Base-by-base conservation (phyloP, 2,329 filamentous ascomycete genomes). In the Colletotrichum costaricense region DNA sequence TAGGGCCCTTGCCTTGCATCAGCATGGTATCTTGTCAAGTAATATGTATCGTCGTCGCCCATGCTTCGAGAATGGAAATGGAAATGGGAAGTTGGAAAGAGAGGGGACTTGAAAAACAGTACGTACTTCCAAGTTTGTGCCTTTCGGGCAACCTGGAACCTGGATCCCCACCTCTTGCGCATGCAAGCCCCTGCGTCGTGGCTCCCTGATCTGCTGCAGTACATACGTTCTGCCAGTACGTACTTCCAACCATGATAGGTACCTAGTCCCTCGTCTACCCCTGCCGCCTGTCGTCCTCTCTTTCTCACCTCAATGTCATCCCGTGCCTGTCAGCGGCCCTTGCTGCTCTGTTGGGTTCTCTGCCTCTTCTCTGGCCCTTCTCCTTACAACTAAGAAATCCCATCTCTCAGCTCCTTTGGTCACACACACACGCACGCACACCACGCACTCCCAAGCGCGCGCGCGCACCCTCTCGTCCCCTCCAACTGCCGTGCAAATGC, bases 401-500 rank as follows among this genome's bases (percentile, higher is more conserved):
- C 19, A 49, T 49, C 42, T 49, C 19, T 63, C 38, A 26, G 16
- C 33, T 26, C 19, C 26, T 33, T 26, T 2, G 28, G 42, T 22
- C 19, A 49, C 42, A 49, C 42, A 46, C 42, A 49, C 42, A 9
- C 42, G 6, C 42, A 46, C 42, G 19, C 42, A 19, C 42, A 46
- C 42, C 42, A 49, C 42, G 8, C 42, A 22, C 42, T 9, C 42
- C 16, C 42, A 22, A 19, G 42, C 42, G 19, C 42, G 42, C 42
- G 38, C 38, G 38, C 38, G 3, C 19, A 19, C 42, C 16, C 42
- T 42, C 38, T 16, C 35, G 14, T 16, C 6, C 26, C 24, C 55
- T 28, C 24, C 63, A 67, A 63, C 63, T 71, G 64, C 63, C 63
- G 56, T 46, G 12, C 55, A 4, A 49, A 46, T 57, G 24, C 57